Evolutionary conservation across 345 rosid species (phyloP), one percentile per base, ranked within the genome.

Genomic region (Gossypium turneri): DNA sequence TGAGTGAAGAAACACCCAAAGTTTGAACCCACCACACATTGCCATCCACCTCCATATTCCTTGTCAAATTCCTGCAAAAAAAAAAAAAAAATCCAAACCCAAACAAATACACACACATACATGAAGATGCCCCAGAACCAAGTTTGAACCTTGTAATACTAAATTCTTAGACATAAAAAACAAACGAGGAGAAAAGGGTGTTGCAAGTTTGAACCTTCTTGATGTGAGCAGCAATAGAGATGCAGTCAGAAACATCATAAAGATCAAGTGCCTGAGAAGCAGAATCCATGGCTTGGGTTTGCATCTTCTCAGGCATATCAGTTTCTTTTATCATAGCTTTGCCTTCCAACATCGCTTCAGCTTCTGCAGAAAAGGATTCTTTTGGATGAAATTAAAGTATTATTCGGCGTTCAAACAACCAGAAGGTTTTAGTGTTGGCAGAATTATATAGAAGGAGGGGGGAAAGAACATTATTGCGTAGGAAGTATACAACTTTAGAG

Each of bases 1-100:
- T 85, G 87, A 59, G 87, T 83, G 74, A 85, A 82, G 82, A 80
- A 87, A 41, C 88, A 83, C 3, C 88, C 88, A 72, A 87, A 85
- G 55, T 81, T 80, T 8, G 87, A 79, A 20, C 88, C 87, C 80
- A 83, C 87, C 66, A 87, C 88, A 64, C 90, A 87, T 53, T 83
- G 86, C 90, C 88, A 82, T 61, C 82, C 88, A 2, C 85, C 79
- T 2, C 90, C 90, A 66, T 84, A 72, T 25, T 25, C 65, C 68
- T 56, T 72, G 59, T 86, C 90, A 69, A 86, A 84, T 61, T 81
- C 86, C 86, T 84, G 83, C 78, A 73, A 60, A 64, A 1, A 4
- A 20, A 20, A 24, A 24, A 59, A 59, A 12, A 59, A 59, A 12
- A 17, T 9, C 56, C 25, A 55, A 70, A 59, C 22, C 55, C 12